Evolutionary conservation across 495 filamentous ascomycete species (phyloP).

Genomic region (Hypomontagnella submonticulosa): DNA sequence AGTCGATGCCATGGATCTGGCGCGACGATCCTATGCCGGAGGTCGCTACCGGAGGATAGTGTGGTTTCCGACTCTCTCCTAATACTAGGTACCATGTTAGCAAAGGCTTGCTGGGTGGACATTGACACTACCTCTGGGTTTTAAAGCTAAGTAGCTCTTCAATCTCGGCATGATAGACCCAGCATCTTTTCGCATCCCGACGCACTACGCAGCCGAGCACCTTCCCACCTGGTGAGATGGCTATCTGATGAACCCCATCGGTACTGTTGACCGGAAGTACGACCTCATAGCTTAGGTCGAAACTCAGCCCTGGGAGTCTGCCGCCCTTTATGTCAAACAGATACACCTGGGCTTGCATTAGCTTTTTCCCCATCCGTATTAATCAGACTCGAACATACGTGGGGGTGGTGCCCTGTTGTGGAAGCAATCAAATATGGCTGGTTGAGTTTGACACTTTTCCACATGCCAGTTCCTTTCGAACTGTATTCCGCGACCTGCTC

Average conservation of each 20-base stretch:
- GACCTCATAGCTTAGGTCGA: conserved; percentile 29
- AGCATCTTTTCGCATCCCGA: background rate
- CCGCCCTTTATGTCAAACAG: conserved; percentile 34
- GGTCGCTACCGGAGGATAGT: conserved; percentile 2
- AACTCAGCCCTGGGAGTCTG: conserved; percentile 10
- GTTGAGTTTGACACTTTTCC: conserved; percentile 37
- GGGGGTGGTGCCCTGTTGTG: conserved; percentile 29
- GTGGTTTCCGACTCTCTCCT: conserved; percentile 8
- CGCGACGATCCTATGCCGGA: background rate
- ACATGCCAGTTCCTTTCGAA: conserved; percentile 13
- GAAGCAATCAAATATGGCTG: conserved; percentile 38
- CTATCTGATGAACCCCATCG: conserved; percentile 30
- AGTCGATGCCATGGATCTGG: conserved; percentile 4
- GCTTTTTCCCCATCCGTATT: background rate
- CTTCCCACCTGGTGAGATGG: conserved; percentile 49
- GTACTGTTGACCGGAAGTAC: background rate
- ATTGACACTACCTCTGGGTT: background rate
- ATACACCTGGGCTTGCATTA: conserved; percentile 27
- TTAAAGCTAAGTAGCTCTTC: background rate
- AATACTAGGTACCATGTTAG: background rate
- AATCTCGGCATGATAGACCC: conserved; percentile 18
- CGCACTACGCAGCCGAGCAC: conserved; percentile 34
- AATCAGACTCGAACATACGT: conserved; percentile 14
- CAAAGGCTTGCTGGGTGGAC: background rate
- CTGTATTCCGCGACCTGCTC: conserved; percentile 11